Evolutionary conservation across 2,329 filamentous ascomycete genomes (phyloP).

Genomic region (Aspergillus hiratsukae): DNA sequence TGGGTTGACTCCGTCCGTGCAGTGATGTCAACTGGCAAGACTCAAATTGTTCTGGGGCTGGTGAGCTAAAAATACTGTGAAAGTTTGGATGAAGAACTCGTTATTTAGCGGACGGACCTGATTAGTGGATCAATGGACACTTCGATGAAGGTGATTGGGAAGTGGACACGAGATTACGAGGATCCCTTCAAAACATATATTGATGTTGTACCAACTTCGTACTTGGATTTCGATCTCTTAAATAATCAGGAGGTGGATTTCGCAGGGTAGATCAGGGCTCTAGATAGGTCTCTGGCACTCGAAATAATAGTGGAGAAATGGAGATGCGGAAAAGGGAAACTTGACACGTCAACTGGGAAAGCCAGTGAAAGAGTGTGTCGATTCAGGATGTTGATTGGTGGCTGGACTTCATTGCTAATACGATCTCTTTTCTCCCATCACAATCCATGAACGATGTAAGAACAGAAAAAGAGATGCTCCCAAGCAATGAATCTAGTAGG

Average conservation of each 20-base stretch:
- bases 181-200: background rate
- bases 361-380: background rate
- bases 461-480: background rate
- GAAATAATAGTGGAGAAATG: constrained; percentile 1
- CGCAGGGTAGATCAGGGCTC: background rate
- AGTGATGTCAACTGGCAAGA: background rate
- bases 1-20: background rate
- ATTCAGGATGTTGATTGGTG: background rate
- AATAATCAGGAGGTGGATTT: background rate
- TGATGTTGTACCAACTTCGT: background rate
- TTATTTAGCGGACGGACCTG: background rate
- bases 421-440: background rate
- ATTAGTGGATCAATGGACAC: background rate
- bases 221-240: background rate
- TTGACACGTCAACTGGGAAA: constrained; percentile 3
- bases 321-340: constrained; percentile 10
- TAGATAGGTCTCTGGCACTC: background rate
- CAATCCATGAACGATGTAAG: background rate
- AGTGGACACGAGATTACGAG: background rate
- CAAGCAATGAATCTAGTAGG: too few species aligned
- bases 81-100: background rate
- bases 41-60: background rate
- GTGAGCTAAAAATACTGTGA: background rate
- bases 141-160: background rate
- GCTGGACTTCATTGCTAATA: background rate